phyloP scores from a whole-genome alignment of 495 filamentous ascomycete genomes.

The Saxispiralis lemnorum region DNA sequence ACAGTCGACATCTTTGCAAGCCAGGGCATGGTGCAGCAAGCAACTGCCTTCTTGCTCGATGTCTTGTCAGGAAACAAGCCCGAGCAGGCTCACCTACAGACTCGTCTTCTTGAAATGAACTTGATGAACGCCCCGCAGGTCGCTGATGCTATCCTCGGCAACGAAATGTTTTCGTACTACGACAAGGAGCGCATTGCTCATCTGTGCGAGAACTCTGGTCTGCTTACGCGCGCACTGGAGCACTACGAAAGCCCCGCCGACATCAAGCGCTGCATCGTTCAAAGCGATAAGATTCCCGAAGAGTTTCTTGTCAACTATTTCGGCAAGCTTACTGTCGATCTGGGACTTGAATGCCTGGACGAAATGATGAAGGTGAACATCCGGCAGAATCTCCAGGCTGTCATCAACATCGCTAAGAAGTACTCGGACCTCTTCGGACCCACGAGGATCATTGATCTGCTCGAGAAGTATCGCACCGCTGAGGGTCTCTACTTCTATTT shows the following conservation, averaged over 20 bases:
- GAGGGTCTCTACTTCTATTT: constrained; percentile 98
- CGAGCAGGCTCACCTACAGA: constrained; percentile 85
- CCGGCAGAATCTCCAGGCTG: constrained; percentile 84
- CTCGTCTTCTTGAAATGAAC: constrained; percentile 94
- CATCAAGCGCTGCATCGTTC: constrained; percentile 74
- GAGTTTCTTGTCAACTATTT: constrained; percentile 91
- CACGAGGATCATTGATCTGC: constrained; percentile 69
- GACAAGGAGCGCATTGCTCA: constrained; percentile 73
- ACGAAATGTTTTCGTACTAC: constrained; percentile 94
- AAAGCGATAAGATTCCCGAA: constrained; percentile 63
- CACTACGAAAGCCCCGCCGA: constrained; percentile 77
- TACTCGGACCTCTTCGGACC: constrained; percentile 96
- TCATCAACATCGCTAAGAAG: constrained; percentile 89
- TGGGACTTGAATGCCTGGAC: constrained; percentile 82
- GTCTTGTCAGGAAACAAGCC: constrained; percentile 85
- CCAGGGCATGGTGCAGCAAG: constrained; percentile 92
- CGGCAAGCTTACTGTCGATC: constrained; percentile 81
- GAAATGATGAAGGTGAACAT: constrained; percentile 94
- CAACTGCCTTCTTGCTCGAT: constrained; percentile 90
- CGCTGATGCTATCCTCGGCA: constrained; percentile 89
- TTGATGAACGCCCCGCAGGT: constrained; percentile 89
- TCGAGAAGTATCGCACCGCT: constrained; percentile 91
- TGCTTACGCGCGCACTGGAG: constrained; percentile 48
- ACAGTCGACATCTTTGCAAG: constrained; percentile 95
- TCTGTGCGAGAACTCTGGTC: constrained; percentile 69